Conservation (phyloP, 805 yeast genomes). For the Yarrowia divulgata region DNA sequence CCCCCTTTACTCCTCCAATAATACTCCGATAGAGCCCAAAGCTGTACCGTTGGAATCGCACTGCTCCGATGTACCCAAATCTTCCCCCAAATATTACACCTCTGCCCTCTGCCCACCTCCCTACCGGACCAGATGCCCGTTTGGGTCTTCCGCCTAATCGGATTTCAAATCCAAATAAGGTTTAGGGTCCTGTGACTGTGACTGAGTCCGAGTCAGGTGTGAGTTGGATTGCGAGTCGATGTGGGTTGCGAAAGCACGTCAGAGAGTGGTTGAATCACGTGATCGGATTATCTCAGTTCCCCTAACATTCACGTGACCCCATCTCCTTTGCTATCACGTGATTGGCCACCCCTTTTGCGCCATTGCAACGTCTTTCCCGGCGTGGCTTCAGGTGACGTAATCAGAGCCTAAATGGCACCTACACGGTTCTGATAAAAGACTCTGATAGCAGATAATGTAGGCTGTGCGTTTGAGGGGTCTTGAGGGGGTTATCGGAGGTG, state of each 20-base stretch:
- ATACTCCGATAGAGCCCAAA: too few relatives aligned
- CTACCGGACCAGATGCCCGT: too few relatives aligned
- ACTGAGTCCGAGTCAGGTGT: neutral
- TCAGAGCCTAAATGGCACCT: slow-evolving; percentile 24
- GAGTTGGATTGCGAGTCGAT: too few relatives aligned
- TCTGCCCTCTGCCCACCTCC: too few relatives aligned
- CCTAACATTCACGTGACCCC: neutral
- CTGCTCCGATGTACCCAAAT: too few relatives aligned
- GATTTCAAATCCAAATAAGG: neutral
- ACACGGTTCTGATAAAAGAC: slow-evolving; percentile 20
- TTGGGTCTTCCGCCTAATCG: neutral
- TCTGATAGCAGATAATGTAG: slow-evolving; percentile 36
- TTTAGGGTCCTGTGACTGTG: slow-evolving; percentile 11
- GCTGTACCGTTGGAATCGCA: too few relatives aligned
- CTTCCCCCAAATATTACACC: too few relatives aligned
- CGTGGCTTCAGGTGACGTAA: slow-evolving; percentile 36
- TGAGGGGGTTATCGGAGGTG: neutral
- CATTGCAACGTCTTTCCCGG: too few relatives aligned
- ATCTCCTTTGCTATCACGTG: neutral
- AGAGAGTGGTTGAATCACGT: neutral
- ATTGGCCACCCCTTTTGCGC: too few relatives aligned
- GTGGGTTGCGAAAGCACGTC: too few relatives aligned
- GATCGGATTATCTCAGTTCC: neutral
- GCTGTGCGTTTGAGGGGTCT: slow-evolving; percentile 32
- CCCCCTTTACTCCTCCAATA: too few relatives aligned